Percentiles rank a stretch among this genome's conserved stretches.
Evolutionary conservation across 202 grass and related monocot genomes (phyloP).

Genomic region (Eragrostis tef): DNA sequence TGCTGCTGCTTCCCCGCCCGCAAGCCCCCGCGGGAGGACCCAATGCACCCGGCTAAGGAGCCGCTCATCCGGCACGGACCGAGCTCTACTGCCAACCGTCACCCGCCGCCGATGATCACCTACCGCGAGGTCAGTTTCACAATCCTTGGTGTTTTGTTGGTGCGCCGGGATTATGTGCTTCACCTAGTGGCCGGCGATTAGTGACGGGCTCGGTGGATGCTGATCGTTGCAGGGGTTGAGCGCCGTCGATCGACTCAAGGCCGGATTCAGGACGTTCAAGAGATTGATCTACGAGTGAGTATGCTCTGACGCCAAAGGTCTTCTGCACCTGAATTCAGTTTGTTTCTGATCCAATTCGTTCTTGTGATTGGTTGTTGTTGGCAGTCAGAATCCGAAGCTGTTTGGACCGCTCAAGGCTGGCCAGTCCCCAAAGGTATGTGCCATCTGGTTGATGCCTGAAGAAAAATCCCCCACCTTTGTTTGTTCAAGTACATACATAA

Average conservation of each 20-base stretch:
- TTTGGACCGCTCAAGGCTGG: constrained; percentile 54
- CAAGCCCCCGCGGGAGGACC: constrained; percentile 51
- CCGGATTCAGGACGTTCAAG: constrained; percentile 52
- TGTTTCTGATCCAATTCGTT: constrained; percentile 9
- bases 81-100: neutral
- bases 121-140: constrained; percentile 33
- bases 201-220: neutral
- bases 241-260: constrained; percentile 30
- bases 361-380: neutral
- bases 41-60: constrained; percentile 15
- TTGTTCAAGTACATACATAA: neutral
- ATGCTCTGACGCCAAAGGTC: neutral
- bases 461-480: neutral
- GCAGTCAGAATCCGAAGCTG: constrained; percentile 57
- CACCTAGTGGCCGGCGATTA: neutral
- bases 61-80: neutral
- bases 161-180: neutral
- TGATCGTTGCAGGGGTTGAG: constrained; percentile 48
- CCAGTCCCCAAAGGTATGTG: constrained; percentile 71
- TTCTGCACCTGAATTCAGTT: neutral
- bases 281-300: constrained; percentile 45
- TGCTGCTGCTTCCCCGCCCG: constrained; percentile 32
- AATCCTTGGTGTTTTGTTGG: neutral
- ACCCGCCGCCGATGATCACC: constrained; percentile 4
- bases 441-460: neutral